Evolutionary conservation across 2,329 filamentous ascomycete genomes (phyloP), one percentile per base, ranked within the genome.

Genomic region (Chlorencoelia australis): DNA sequence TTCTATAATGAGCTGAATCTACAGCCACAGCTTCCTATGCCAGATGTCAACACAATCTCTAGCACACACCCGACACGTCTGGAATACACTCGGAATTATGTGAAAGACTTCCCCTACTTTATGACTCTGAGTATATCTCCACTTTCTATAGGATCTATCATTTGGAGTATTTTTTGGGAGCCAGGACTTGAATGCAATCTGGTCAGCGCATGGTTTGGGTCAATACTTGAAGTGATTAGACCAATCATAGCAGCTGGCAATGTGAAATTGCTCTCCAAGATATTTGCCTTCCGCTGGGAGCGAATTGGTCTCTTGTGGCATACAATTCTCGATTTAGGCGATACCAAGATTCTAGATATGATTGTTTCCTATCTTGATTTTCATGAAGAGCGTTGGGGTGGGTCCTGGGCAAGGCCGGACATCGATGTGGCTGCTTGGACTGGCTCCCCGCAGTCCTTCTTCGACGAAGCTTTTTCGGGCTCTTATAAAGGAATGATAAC

Each of bases 371-470:
- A 34, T 22, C 29, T 39, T 11, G n/a, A 33, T 22, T 17, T 22
- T 28, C 36, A 24, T 28, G 22, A 35, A 31, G 35, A 42, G 14
- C 35, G 27, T 16, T 15, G 30, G 28, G 16, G 22, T 35, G 26
- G 30, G 25, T 38, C 35, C 22, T 38, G 11, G 35, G 25, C 35
- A 11, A 11, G 26, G 17, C 35, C 35, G 15, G 35, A 42, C 30
- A 10, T 33, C 14, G 20, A 42, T 42, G 30, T 42, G 11, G 35
- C 35, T 42, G 35, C 19, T n/a, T 42, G 39, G 30, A 43, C 37
- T 28, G 26, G 30, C 18, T 43, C 29, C 21, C 30, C 35, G 21
- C 37, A 40, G 26, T 43, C 37, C 19, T 43, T 43, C 31, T 40
- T 43, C 15, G 40, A 43, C 32, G 33, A 43, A 30, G 33, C 37